Base-by-base conservation (phyloP, 495 filamentous ascomycete genomes). In the Neurospora sp. region DNA sequence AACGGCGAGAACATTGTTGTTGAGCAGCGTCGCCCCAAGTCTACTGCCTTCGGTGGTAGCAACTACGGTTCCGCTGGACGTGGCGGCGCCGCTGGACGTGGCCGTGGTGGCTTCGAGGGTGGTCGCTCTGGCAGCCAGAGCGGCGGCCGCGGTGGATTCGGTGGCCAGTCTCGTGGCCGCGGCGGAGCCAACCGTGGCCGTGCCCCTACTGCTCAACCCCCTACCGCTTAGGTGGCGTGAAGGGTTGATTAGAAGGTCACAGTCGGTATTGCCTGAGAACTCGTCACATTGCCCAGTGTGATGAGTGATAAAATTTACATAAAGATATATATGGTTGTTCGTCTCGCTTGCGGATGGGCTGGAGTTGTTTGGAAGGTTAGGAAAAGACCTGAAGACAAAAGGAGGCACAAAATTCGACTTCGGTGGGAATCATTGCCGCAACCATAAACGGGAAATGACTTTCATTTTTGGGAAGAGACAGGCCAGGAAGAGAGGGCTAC, bases 21-120 rank as follows among this genome's bases (percentile, higher is more conserved):
- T 39, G 96, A 98, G 81, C 93, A 94, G 81, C 94, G 96, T 76
- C 93, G 93, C 72, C 87, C 91, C 70, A 93, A 92, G 80, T 84
- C 90, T 39, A 88, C 84, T 75, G 88, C 88, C 48, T 93, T 88
- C 72, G 89, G 88, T 76, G 88, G 88, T 72, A 86, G 85, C 79
- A 89, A 89, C 81, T 92, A 90, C 81, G 86, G 85, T 69, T 78
- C 86, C 73, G 84, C 88, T 70, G 12, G 12, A 2, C 88, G 91
- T 70, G 89, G 90, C 62, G 87, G 86, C 70, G 76, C 81, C 74
- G 83, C 84, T 70, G 85, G 85, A 70, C 90, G 91, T 74, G 91
- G 91, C 71, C 92, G 93, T 77, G 91, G 91, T 72, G 89, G 88
- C 16, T 87, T 84, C 66, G 83, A 85, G 54, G 87, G 89, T 69